Evolutionary conservation across 2,329 filamentous ascomycete genomes (phyloP).

Genomic region (Epichloe glyceriae): DNA sequence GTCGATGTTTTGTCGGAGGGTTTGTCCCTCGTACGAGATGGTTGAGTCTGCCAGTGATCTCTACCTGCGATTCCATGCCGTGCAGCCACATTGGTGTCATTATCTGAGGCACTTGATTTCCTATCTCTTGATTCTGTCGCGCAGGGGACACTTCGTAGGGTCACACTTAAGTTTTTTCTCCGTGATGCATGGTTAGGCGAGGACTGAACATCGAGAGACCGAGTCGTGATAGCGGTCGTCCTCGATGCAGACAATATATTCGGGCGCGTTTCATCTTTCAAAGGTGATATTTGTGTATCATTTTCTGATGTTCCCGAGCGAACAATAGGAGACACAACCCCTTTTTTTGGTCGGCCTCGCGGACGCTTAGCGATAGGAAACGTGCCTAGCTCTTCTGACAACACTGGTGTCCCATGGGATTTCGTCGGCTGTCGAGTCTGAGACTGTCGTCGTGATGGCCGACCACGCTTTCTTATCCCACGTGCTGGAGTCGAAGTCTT

Average conservation of each 20-base stretch:
- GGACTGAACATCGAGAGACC: background rate
- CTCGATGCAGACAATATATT: background rate
- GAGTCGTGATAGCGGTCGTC: background rate
- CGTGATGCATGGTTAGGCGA: background rate
- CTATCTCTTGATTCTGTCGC: background rate
- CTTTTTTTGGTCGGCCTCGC: constrained; percentile 17
- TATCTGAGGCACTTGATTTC: background rate
- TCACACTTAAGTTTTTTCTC: background rate
- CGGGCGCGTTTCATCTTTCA: background rate
- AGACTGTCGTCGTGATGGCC: constrained; percentile 19
- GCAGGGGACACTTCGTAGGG: background rate
- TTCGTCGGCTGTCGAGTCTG: background rate
- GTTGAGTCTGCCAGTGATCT: background rate
- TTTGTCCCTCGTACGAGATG: background rate
- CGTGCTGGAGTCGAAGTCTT: background rate
- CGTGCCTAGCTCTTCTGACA: background rate
- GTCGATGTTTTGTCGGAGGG: background rate
- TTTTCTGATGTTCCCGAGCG: background rate
- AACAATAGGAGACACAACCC: background rate
- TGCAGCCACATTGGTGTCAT: background rate
- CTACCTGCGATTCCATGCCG: background rate
- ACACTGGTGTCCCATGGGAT: background rate
- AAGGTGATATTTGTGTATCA: background rate
- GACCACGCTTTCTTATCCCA: constrained; percentile 14
- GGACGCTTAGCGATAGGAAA: constrained; percentile 8